Conservation (phyloP, 1,139 yeast species). For the Candida glucosophila region DNA sequence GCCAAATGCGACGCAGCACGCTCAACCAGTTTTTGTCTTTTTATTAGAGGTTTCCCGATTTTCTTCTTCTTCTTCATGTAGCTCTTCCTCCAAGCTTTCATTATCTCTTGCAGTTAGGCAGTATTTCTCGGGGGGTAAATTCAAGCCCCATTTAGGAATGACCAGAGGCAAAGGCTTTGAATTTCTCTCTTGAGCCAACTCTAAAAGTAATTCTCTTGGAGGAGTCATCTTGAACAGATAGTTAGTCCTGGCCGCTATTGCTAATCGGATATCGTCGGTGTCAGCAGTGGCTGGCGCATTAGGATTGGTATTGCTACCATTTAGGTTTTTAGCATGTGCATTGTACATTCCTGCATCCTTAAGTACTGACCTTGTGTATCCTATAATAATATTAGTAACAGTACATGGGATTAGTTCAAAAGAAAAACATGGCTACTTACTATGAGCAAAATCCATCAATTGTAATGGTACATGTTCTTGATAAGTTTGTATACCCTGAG, state of each 20-base stretch:
- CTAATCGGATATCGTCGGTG: constrained; percentile 85
- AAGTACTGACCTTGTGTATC: constrained; percentile 78
- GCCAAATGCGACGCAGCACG: too few species aligned
- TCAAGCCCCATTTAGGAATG: constrained; percentile 84
- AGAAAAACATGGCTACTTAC: constrained; percentile 16
- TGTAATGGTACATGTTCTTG: constrained; percentile 95
- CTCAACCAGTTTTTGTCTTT: too few species aligned
- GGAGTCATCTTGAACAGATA: constrained; percentile 95
- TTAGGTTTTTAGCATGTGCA: constrained; percentile 58
- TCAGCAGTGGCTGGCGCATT: constrained; percentile 45
- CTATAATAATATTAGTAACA: constrained; percentile 15
- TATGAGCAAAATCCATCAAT: constrained; percentile 90
- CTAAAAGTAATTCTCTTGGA: constrained; percentile 83
- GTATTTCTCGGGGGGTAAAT: constrained; percentile 96
- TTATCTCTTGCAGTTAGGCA: constrained; percentile 82
- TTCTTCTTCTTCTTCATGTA: constrained; percentile 15
- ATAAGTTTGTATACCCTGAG: constrained; percentile 86
- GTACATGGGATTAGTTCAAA: constrained; percentile 1
- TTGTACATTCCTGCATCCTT: constrained; percentile 84
- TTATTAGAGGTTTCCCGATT: constrained; percentile 1
- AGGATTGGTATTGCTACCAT: constrained; percentile 25
- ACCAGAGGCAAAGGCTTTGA: constrained; percentile 87
- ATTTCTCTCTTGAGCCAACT: constrained; percentile 87
- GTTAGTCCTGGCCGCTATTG: constrained; percentile 87
- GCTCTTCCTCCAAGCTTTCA: constrained; percentile 37